A percentile compares a stretch with the other conserved stretches of the same genome.
These are phyloP conservation scores for Penicillium sp. DNA, from an alignment of 2,329 filamentous ascomycete genomes.

Conservation along the genomic window DNA sequence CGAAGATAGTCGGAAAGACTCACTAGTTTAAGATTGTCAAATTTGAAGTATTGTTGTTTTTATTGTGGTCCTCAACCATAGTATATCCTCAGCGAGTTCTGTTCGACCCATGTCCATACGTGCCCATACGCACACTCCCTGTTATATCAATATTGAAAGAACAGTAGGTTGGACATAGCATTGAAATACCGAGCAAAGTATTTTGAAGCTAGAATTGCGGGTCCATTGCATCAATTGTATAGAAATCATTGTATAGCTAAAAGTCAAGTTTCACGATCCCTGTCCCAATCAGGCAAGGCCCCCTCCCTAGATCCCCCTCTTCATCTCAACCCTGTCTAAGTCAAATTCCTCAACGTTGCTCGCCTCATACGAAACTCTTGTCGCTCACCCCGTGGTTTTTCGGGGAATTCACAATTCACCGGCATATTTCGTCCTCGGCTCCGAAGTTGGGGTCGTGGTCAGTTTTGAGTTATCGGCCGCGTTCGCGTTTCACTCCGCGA, in stretches of 20 bases:
- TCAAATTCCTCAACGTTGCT: background rate
- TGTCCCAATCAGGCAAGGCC: constrained; percentile 13
- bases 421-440: constrained; percentile 12
- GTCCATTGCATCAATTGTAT: background rate
- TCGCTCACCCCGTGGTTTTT: background rate
- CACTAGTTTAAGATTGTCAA: no score
- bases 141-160: background rate
- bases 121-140: no score
- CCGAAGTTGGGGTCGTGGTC: constrained; percentile 28
- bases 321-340: background rate
- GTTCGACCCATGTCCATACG: no score
- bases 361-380: background rate
- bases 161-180: background rate
- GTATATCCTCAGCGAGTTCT: no score
- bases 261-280: background rate
- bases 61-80: no score
- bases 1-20: no score
- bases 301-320: constrained; percentile 1
- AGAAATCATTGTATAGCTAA: background rate
- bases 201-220: background rate
- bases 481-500: constrained; percentile 22
- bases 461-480: constrained; percentile 25
- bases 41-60: no score
- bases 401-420: background rate
- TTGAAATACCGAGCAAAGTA: background rate